Base-by-base conservation (phyloP, 2,329 filamentous ascomycete species). In the Fusarium oligoseptatum region DNA sequence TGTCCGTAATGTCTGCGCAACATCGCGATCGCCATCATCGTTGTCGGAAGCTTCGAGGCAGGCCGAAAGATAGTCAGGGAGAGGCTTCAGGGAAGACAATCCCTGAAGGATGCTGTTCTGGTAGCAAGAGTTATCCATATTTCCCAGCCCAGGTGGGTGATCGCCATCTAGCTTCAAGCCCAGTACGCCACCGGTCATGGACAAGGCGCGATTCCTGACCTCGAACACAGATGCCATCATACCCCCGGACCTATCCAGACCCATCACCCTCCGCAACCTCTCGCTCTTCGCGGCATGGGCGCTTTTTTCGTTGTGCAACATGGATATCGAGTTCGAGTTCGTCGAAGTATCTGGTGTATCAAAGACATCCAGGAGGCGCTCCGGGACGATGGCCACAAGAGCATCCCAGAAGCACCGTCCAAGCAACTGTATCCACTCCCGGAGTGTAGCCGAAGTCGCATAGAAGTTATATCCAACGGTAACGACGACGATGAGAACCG, bases 61-160 rank as follows among this genome's bases (percentile, higher is more conserved):
- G 10, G 82, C 84, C 2, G 84, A 85, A 9, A 97, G 87, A 78
- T 95, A 97, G 3, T 84, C 85, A 29, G 89, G 88, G 34, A 98
- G 85, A 6, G 92, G 89, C 20, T 89, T 88, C 34, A 98, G 86
- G 5, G 95, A 93, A 1, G 95, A 92, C 48, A 98, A 86, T 8
- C 92, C 92, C 82, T 98, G 95, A 12, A 99, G 90, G 22, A 98
- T 92, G 80, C 95, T 98, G 83, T 99, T 99, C 83, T 98, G 97
- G 82, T 97, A 99, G 85, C 97, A 98, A 2, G 95, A 98, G 81
- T 98, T 98, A 85, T 97, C 94, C 85, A 92, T 92, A 81, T 99
- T 99, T 11, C 94, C 95, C 63, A 98, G 85, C 0, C 97, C 97
- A 2, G 86, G 88, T 60, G 87, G 93, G 36, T 83, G 82, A 52